Percentiles rank a stretch among this genome's conserved stretches.
Evolutionary conservation across 805 yeast genomes (phyloP).

Genomic region (Kazachstania taianensis): DNA sequence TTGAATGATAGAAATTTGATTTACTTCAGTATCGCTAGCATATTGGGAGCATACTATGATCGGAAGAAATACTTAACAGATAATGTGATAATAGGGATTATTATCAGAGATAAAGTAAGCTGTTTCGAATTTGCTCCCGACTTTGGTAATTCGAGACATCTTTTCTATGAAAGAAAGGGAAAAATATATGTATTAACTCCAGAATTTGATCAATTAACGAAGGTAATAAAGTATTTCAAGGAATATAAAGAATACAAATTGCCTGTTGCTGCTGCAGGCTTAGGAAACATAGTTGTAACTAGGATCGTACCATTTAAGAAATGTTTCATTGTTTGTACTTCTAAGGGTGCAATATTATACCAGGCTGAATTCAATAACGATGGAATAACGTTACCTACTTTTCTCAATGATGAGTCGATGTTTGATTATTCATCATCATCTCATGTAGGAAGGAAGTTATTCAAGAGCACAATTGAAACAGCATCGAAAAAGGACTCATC

Average conservation of each 20-base stretch:
- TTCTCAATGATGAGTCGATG: conserved; percentile 35
- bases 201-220: conserved; percentile 27
- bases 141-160: conserved; percentile 45
- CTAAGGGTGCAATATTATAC: conserved; percentile 56
- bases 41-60: conserved; percentile 49
- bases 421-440: too few relatives aligned
- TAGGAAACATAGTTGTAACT: conserved; percentile 45
- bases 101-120: conserved; percentile 44
- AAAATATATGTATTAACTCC: conserved; percentile 34
- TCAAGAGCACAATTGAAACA: conserved; percentile 15
- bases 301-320: conserved; percentile 56
- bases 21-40: conserved; percentile 52
- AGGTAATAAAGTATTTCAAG: conserved; percentile 25
- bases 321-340: conserved; percentile 56
- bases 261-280: conserved; percentile 48
- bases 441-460: conserved; percentile 14
- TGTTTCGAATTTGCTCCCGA: conserved; percentile 65
- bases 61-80: conserved; percentile 25
- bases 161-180: conserved; percentile 47
- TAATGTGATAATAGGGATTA: conserved; percentile 36
- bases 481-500: conserved; percentile 21
- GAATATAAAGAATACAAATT: conserved; percentile 46
- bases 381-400: conserved; percentile 45
- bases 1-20: conserved; percentile 50
- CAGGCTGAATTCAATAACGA: conserved; percentile 43